Evolutionary conservation across 2,329 filamentous ascomycete species (phyloP).

Genomic region (Microdochium paspali): DNA sequence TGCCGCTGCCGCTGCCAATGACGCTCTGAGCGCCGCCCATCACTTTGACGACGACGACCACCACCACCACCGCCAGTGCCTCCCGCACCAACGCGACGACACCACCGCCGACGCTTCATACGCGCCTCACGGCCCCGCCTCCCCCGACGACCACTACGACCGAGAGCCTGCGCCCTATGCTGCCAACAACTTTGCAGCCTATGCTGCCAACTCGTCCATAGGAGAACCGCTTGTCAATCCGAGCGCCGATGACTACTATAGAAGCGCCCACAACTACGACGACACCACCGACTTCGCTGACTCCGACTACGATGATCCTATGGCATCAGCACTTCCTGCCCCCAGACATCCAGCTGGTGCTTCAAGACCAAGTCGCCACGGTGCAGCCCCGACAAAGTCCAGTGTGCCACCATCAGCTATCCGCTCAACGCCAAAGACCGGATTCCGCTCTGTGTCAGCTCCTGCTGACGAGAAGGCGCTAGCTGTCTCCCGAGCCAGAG

Average conservation of each 20-base stretch:
- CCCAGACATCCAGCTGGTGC: conserved; percentile 31
- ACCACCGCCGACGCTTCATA: not conserved
- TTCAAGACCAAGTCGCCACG: conserved; percentile 38
- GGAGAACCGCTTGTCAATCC: conserved; percentile 29
- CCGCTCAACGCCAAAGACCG: conserved; percentile 30
- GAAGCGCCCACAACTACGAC: conserved; percentile 30
- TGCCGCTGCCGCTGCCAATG: conserved; percentile 17
- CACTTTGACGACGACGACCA: conserved; percentile 18
- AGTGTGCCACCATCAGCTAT: conserved; percentile 26
- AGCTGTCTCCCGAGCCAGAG: conserved; percentile 14
- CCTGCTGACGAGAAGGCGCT: conserved; percentile 37
- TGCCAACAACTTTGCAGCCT: conserved; percentile 25
- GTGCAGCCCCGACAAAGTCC: conserved; percentile 38
- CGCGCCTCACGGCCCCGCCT: conserved; percentile 3
- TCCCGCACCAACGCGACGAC: conserved; percentile 11
- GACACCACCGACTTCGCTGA: conserved; percentile 11
- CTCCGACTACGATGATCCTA: conserved; percentile 19
- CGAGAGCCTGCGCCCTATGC: conserved; percentile 22
- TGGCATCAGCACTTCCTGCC: conserved; percentile 27
- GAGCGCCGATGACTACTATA: conserved; percentile 48
- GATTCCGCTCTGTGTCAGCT: conserved; percentile 45
- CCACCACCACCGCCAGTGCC: conserved; percentile 13
- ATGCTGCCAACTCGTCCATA: conserved; percentile 25
- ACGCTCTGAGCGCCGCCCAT: too few relatives aligned
- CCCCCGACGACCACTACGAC: conserved; percentile 4